Base-by-base conservation (phyloP, 768 basidiomycete genomes). In the Russula brevipes region DNA sequence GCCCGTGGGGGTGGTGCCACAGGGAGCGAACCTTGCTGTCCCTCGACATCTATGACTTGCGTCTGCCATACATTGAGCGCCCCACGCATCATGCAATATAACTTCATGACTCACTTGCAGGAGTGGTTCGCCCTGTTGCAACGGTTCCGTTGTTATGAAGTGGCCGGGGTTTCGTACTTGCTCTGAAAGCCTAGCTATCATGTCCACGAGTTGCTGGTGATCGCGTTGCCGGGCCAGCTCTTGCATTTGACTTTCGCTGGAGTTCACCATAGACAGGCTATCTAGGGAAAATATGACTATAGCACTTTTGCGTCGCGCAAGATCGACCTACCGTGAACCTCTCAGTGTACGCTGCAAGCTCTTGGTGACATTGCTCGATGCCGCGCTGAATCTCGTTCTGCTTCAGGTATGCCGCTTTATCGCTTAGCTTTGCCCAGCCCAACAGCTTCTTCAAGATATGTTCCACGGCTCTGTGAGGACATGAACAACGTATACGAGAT, bases 331-430 rank as follows among this genome's bases (percentile, higher is more conserved):
- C 78, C 42, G 71, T 72, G 66, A 78, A 78, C 59, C 73, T 74
- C 61, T 72, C 71, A 58, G 75, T 72, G 33, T 73, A 73, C 36
- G 64, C 68, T 50, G 77, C 74, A n/a, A 81, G 73, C 49, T 78
- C 73, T 33, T 70, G 72, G 60, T 78, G 69, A 36, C 79, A 69
- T 44, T 72, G 67, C 54, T 76, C 74, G 46, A 80, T 74, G 1
- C 76, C 78, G 39, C 76, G 70, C 60, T 74, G 75, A n/a, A 81
- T 77, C 54, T 78, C 78, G 24, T 70, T 60, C 65, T 76, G 77
- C 46, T 70, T 69, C 16, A 78, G 51, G 66, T 80, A 76, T 58
- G 30, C 41, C 2, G 30, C 12, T 16, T 2, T 10, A 7, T 55
- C 17, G 24, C 35, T 4, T 16, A 60, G 50, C 5, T 3, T 7